These are phyloP conservation scores for Talaromyces liani DNA, from an alignment of 495 filamentous ascomycete species.

Conservation along the genomic window DNA sequence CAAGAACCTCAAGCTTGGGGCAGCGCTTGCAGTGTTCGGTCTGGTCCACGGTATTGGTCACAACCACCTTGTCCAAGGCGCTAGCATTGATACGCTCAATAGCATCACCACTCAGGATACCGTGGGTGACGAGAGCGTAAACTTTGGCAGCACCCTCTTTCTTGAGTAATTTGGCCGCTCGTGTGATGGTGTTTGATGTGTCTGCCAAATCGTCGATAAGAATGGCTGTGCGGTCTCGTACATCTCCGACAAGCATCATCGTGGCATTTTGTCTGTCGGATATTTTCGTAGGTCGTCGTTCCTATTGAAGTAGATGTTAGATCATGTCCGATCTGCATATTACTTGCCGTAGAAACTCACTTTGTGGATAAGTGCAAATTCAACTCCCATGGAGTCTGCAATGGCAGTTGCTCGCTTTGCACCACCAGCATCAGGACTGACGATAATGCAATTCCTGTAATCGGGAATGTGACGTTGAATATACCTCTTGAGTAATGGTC, in stretches of 20 bases:
- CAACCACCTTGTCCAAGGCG: constrained; percentile 81
- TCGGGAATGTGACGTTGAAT: constrained; percentile 83
- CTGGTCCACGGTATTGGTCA: constrained; percentile 92
- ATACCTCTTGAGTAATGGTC: constrained; percentile 80
- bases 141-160: constrained; percentile 84
- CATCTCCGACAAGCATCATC: constrained; percentile 97
- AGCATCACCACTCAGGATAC: constrained; percentile 88
- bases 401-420: constrained; percentile 97
- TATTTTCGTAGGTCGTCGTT: constrained; percentile 91
- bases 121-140: constrained; percentile 88
- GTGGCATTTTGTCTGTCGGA: constrained; percentile 91
- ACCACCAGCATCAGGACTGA: constrained; percentile 93
- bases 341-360: constrained; percentile 38
- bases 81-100: constrained; percentile 89
- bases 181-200: constrained; percentile 92
- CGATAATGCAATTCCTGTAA: constrained; percentile 81
- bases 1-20: constrained; percentile 84
- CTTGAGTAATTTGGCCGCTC: constrained; percentile 93
- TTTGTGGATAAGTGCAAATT: constrained; percentile 97
- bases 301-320: constrained; percentile 45
- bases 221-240: constrained; percentile 73
- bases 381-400: constrained; percentile 84
- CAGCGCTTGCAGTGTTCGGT: constrained; percentile 66
- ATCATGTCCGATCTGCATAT: background rate
- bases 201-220: constrained; percentile 92